These are phyloP conservation scores for Cairneyella variabilis DNA, from an alignment of 495 filamentous ascomycete species.

Conservation along the genomic window DNA sequence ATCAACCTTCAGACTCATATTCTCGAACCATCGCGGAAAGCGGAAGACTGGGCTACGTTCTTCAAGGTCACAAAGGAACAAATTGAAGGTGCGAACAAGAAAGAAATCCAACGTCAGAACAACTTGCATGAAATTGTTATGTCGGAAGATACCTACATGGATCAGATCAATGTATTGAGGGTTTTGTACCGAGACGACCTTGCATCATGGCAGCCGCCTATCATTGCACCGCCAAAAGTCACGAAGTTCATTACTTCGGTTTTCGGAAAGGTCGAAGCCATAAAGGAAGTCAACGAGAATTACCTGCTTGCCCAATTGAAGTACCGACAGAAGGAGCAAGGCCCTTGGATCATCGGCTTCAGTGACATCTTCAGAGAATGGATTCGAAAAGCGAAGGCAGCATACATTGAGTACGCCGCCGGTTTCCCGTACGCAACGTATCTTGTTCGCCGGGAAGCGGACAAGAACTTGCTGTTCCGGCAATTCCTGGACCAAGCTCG, in stretches of 20 bases:
- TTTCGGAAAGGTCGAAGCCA: constrained; percentile 85
- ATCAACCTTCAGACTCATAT: constrained; percentile 74
- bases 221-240: constrained; percentile 71
- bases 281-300: constrained; percentile 90
- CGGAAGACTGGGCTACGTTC: constrained; percentile 86
- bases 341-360: constrained; percentile 89
- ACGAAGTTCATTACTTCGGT: constrained; percentile 77
- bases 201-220: constrained; percentile 65
- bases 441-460: constrained; percentile 77
- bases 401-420: constrained; percentile 90
- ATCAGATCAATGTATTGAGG: constrained; percentile 78
- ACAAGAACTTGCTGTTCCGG: constrained; percentile 80
- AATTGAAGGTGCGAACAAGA: constrained; percentile 63
- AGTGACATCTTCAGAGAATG: constrained; percentile 98
- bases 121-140: constrained; percentile 94
- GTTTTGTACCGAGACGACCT: constrained; percentile 85
- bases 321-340: constrained; percentile 95
- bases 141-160: constrained; percentile 87
- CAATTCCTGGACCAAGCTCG: constrained; percentile 78
- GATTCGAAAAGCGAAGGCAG: constrained; percentile 87
- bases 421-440: constrained; percentile 81
- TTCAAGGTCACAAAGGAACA: constrained; percentile 80
- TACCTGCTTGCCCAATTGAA: constrained; percentile 93
- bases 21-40: constrained; percentile 62
- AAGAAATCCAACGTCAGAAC: constrained; percentile 92